phyloP scores from a whole-genome alignment of 768 basidiomycete species.

The Gymnopilus dilepis region DNA sequence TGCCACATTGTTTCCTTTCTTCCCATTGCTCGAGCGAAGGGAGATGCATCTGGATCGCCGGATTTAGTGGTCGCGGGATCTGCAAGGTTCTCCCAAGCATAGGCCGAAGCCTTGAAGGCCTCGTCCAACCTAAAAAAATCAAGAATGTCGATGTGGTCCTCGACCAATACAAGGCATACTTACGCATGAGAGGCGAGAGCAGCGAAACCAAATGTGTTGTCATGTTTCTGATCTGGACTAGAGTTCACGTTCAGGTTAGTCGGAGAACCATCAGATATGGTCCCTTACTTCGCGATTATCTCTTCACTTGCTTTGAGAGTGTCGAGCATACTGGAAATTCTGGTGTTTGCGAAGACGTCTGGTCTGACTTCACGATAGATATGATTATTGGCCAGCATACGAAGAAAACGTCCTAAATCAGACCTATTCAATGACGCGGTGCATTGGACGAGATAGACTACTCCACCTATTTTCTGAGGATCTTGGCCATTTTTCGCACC shows the following conservation, averaged over 20 bases:
- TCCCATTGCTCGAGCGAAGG: constrained; percentile 27
- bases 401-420: constrained; percentile 31
- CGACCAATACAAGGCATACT: constrained; percentile 1
- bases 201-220: constrained; percentile 31
- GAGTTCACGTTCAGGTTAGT: not conserved
- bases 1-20: constrained; percentile 27
- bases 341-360: constrained; percentile 42
- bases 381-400: constrained; percentile 39
- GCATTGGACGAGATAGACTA: too few relatives aligned
- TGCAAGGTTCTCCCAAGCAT: constrained; percentile 31
- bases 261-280: not conserved
- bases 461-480: constrained; percentile 40
- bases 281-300: constrained; percentile 30
- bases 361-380: constrained; percentile 42
- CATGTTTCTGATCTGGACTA: constrained; percentile 34
- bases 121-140: constrained; percentile 28
- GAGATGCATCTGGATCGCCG: constrained; percentile 20
- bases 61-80: constrained; percentile 28
- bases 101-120: constrained; percentile 30
- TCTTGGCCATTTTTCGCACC: constrained; percentile 37
- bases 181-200: constrained; percentile 34
- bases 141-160: too few relatives aligned
- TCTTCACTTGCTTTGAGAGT: constrained; percentile 35
- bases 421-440: not conserved
- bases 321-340: constrained; percentile 38